These are phyloP conservation scores for Macrolepiota dolichaula DNA, from an alignment of 768 basidiomycete genomes.

Conservation along the genomic window DNA sequence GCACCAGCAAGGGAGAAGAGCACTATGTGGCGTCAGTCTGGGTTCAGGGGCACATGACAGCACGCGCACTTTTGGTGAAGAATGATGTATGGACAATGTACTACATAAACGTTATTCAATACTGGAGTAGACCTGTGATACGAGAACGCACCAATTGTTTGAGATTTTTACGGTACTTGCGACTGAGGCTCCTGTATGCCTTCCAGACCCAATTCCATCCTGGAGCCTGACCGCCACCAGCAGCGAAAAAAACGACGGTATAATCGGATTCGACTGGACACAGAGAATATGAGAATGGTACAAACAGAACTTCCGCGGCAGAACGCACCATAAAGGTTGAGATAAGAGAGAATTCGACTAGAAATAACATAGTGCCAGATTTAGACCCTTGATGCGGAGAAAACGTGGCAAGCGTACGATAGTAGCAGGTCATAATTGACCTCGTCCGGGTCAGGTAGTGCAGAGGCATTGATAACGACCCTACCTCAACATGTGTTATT, in stretches of 20 bases:
- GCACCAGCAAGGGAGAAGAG: conserved; percentile 85
- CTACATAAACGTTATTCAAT: conserved; percentile 30
- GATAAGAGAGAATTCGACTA: conserved; percentile 75
- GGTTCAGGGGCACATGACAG: neutral
- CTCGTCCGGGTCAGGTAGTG: conserved; percentile 74
- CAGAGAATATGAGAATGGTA: neutral
- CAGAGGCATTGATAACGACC: conserved; percentile 81
- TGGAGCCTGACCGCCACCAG: conserved; percentile 70
- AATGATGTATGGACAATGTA: conserved; percentile 87
- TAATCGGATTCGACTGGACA: conserved; percentile 81
- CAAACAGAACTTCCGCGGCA: neutral
- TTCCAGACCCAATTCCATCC: conserved; percentile 93
- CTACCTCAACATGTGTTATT: conserved; percentile 31
- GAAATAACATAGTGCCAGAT: conserved; percentile 14
- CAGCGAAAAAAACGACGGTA: conserved; percentile 83
- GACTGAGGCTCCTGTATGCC: conserved; percentile 74
- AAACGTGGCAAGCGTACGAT: conserved; percentile 42
- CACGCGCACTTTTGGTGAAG: conserved; percentile 75
- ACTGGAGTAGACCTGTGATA: neutral
- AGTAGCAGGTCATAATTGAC: conserved; percentile 78
- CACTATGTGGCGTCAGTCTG: conserved; percentile 45
- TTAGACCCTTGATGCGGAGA: neutral
- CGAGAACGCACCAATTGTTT: conserved; percentile 64
- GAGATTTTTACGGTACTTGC: conserved; percentile 86
- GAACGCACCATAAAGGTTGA: conserved; percentile 71